phyloP scores from a whole-genome alignment of 1,139 yeast species.

The Geotrichum reessii region DNA sequence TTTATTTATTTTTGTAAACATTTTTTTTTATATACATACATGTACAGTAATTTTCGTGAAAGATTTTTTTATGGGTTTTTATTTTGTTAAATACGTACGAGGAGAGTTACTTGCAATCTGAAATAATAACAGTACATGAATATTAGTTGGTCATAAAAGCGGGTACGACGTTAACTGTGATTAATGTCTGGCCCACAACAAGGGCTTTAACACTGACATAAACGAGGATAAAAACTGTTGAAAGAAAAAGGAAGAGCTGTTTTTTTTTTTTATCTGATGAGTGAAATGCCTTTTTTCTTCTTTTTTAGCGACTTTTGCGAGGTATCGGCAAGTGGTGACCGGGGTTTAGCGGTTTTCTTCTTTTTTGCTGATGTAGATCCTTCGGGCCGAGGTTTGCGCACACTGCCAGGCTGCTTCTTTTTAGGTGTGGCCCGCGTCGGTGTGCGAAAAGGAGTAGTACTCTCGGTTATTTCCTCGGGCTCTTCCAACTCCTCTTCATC shows the following conservation, averaged over 20 bases:
- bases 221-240: background rate
- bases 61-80: no score
- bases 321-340: background rate
- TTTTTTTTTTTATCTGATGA: constrained; percentile 7
- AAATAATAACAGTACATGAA: no score
- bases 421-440: background rate
- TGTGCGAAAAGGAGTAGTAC: background rate
- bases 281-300: constrained; percentile 4
- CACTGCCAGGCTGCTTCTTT: background rate
- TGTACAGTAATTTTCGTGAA: no score
- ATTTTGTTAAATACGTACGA: no score
- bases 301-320: background rate
- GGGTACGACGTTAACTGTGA: no score
- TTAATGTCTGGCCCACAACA: no score
- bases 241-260: background rate
- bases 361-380: background rate
- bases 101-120: no score
- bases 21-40: background rate
- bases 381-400: background rate
- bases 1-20: background rate
- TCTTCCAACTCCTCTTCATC: background rate
- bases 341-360: background rate
- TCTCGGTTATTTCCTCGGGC: background rate
- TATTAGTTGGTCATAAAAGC: no score
- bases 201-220: no score